A percentile compares a stretch with the other conserved stretches of the same genome.
phyloP scores from a whole-genome alignment of 202 grass and related monocot species.

The Zoysia matrella region DNA sequence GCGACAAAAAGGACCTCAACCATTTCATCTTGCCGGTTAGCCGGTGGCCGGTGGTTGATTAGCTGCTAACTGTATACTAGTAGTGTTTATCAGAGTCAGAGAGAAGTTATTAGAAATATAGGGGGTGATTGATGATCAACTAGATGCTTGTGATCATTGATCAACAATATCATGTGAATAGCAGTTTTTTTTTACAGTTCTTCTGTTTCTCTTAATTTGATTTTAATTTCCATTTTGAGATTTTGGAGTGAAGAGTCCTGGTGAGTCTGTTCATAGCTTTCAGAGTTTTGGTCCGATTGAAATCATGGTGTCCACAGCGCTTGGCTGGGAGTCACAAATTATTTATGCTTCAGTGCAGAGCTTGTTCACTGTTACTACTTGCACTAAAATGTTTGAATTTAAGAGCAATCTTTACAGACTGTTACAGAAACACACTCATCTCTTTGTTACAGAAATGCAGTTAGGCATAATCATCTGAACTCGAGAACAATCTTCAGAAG shows the following conservation, averaged over 20 bases:
- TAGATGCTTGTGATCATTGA: conserved; percentile 5
- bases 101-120: conserved; percentile 28
- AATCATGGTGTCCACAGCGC: conserved; percentile 26
- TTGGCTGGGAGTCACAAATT: not conserved
- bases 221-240: not conserved
- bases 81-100: conserved; percentile 32
- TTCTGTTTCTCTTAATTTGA: not conserved
- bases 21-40: not conserved
- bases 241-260: not conserved
- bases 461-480: no score
- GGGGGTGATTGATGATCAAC: conserved; percentile 28
- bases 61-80: conserved; percentile 51
- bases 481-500: no score
- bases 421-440: no score
- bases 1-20: no score
- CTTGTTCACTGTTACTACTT: no score
- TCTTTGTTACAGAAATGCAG: no score
- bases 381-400: no score
- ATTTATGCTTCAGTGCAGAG: no score
- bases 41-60: not conserved
- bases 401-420: no score
- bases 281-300: not conserved
- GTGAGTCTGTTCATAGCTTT: conserved; percentile 44
- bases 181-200: conserved; percentile 10
- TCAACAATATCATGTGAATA: conserved; percentile 50